Percentiles rank a stretch among this genome's conserved stretches.
Evolutionary conservation across 2,329 filamentous ascomycete genomes (phyloP).

Genomic region (Pestalotiopsis sp.): DNA sequence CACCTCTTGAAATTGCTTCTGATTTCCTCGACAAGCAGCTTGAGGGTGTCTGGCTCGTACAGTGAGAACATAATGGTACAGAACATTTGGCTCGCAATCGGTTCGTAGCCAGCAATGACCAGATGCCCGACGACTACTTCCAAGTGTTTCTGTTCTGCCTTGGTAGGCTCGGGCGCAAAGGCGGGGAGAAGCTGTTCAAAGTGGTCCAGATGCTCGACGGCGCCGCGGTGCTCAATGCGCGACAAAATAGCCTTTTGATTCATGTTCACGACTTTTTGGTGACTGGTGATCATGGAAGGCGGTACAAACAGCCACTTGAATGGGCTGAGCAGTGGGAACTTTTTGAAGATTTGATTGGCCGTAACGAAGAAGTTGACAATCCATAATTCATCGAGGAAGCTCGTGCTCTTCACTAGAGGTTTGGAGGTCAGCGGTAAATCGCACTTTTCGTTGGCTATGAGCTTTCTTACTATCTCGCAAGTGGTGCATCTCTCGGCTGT

Average conservation of each 20-base stretch:
- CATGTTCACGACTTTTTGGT: constrained; percentile 5
- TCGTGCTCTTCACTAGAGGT: constrained; percentile 10
- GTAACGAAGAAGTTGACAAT: constrained; percentile 14
- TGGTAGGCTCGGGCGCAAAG: constrained; percentile 15
- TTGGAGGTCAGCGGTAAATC: not conserved
- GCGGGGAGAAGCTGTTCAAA: constrained; percentile 22
- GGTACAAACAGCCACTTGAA: constrained; percentile 20
- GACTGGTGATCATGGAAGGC: constrained; percentile 5
- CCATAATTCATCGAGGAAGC: constrained; percentile 12
- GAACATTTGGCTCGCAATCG: constrained; percentile 20
- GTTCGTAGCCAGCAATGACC: constrained; percentile 12
- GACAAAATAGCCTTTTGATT: constrained; percentile 17
- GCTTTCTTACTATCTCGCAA: constrained; percentile 19
- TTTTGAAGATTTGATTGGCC: constrained; percentile 14
- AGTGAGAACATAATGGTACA: constrained; percentile 15
- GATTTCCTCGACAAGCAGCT: not conserved
- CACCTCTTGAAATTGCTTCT: not conserved
- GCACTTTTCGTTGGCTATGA: not conserved
- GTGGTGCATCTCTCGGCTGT: constrained; percentile 13
- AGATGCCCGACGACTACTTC: constrained; percentile 16
- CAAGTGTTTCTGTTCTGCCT: constrained; percentile 19
- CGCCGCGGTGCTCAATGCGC: constrained; percentile 21
- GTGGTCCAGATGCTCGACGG: constrained; percentile 22
- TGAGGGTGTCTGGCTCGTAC: constrained; percentile 11
- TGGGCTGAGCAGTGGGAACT: constrained; percentile 17